Evolutionary conservation across 1,139 yeast species (phyloP).

Genomic region (Blastobotrys arbuscula): DNA sequence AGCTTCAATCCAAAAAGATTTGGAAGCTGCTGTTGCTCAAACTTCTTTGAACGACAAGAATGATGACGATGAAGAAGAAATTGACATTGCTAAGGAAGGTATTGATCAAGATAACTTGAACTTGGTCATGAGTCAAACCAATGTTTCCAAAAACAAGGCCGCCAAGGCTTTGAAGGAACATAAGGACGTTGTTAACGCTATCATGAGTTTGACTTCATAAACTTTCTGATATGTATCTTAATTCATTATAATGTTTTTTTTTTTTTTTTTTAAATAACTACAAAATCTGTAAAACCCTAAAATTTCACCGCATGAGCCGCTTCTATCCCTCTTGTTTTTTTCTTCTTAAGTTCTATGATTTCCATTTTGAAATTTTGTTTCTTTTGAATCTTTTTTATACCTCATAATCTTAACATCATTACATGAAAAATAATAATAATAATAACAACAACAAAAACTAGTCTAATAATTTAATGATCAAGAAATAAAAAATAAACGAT

Average conservation of each 20-base stretch:
- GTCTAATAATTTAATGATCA: background rate
- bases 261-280: background rate
- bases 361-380: too few species aligned
- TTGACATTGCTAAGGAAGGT: conserved; percentile 71
- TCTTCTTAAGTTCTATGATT: too few species aligned
- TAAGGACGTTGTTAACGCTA: conserved; percentile 93
- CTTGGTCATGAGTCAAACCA: conserved; percentile 77
- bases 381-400: background rate
- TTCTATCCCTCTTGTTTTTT: too few species aligned
- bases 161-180: conserved; percentile 85
- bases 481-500: too few species aligned
- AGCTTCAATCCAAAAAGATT: conserved; percentile 83
- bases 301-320: too few species aligned
- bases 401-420: background rate
- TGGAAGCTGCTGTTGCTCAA: conserved; percentile 66
- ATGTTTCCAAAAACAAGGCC: conserved; percentile 79
- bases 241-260: background rate
- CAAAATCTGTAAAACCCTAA: too few species aligned
- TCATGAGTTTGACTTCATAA: conserved; percentile 62
- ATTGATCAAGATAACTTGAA: conserved; percentile 73
- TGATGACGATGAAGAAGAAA: conserved; percentile 39
- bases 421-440: background rate
- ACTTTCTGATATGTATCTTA: background rate
- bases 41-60: conserved; percentile 25
- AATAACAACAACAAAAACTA: background rate